These are phyloP conservation scores for Diaporthe aspalathi DNA, from an alignment of 2,329 filamentous ascomycete genomes.

Conservation along the genomic window DNA sequence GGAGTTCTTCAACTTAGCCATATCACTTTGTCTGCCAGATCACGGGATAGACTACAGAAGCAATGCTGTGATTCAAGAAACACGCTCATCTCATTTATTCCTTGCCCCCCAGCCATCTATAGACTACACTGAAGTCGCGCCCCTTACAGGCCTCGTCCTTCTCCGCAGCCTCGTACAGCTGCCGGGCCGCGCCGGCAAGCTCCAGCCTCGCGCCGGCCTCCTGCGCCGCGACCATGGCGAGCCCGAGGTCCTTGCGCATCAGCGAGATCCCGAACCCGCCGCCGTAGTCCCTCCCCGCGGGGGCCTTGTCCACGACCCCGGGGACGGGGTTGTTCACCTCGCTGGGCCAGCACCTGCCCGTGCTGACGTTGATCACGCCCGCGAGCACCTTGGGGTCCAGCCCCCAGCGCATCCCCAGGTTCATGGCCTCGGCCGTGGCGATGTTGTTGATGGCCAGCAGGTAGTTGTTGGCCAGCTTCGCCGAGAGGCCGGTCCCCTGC, in stretches of 20 bases:
- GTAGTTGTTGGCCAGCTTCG: constrained; percentile 98
- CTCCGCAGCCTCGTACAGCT: constrained; percentile 76
- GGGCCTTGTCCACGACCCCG: constrained; percentile 81
- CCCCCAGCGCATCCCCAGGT: constrained; percentile 70
- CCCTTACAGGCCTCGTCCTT: constrained; percentile 71
- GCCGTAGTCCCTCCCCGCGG: constrained; percentile 79
- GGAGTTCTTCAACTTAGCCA: too few species aligned
- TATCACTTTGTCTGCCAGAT: not conserved
- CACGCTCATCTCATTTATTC: constrained; percentile 53
- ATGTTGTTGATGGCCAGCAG: constrained; percentile 93
- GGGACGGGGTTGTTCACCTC: constrained; percentile 96
- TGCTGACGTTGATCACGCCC: constrained; percentile 90
- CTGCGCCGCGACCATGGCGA: constrained; percentile 78
- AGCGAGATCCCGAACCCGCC: constrained; percentile 82
- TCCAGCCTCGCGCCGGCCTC: constrained; percentile 75
- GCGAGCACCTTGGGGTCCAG: constrained; percentile 75
- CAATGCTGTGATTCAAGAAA: not conserved
- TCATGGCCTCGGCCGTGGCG: constrained; percentile 74
- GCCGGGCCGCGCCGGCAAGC: constrained; percentile 70
- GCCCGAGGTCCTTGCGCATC: constrained; percentile 83
- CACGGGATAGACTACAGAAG: not conserved
- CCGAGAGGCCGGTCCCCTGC: constrained; percentile 87
- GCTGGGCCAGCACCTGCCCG: constrained; percentile 95
- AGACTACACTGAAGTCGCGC: constrained; percentile 85
- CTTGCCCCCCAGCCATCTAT: constrained; percentile 73